These are phyloP conservation scores for Linderniella brevidens DNA, from an alignment of 257 asterid species.

Conservation along the genomic window DNA sequence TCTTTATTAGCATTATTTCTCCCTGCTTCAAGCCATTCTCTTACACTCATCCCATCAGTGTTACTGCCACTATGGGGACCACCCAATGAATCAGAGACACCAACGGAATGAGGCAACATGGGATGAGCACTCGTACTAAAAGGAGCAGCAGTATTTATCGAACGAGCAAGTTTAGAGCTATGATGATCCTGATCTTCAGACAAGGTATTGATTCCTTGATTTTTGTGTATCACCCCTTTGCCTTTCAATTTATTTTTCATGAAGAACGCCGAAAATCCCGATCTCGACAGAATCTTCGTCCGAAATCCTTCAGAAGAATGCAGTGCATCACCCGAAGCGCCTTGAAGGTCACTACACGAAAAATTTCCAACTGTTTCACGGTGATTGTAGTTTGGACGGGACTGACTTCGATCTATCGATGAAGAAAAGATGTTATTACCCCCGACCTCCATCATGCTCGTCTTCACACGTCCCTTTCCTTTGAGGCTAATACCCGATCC, in stretches of 20 bases:
- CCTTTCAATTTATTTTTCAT: slow-evolving; percentile 59
- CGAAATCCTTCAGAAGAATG: slow-evolving; percentile 54
- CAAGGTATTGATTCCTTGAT: slow-evolving; percentile 21
- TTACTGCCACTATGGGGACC: slow-evolving; percentile 13
- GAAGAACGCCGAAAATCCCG: slow-evolving; percentile 71
- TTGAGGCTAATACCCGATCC: slow-evolving; percentile 38
- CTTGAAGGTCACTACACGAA: slow-evolving; percentile 22
- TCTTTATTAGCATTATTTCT: slow-evolving; percentile 36
- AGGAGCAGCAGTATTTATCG: slow-evolving; percentile 20
- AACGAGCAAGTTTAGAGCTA: slow-evolving; percentile 18
- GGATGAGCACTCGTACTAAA: slow-evolving; percentile 18
- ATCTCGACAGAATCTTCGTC: slow-evolving; percentile 62
- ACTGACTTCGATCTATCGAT: slow-evolving; percentile 28
- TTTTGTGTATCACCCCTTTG: slow-evolving; percentile 55
- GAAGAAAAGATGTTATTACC: slow-evolving; percentile 32
- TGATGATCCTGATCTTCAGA: slow-evolving; percentile 16
- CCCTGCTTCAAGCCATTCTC: slow-evolving; percentile 60
- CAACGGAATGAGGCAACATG: slow-evolving; percentile 20
- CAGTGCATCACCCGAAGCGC: slow-evolving; percentile 19
- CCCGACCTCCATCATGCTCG: slow-evolving; percentile 39
- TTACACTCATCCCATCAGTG: slow-evolving; percentile 39
- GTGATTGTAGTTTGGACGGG: slow-evolving; percentile 11
- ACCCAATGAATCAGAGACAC: slow-evolving; percentile 21
- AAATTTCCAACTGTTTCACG: slow-evolving; percentile 19
- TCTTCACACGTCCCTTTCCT: slow-evolving; percentile 34